These are phyloP conservation scores for sweet orange (Citrus sinensis) DNA, from an alignment of 345 rosid species.

Conservation along the genomic window DVS_A1.0 CM039167.1:7009001-7009500, in stretches of 20 bases:
- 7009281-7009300: slow-evolving; percentile 87
- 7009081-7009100: slow-evolving; percentile 85
- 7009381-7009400: neutral
- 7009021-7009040: slow-evolving; percentile 91
- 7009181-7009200: slow-evolving; percentile 11
- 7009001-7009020: slow-evolving; percentile 20
- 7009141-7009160: slow-evolving; percentile 5
- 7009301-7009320: slow-evolving; percentile 85
- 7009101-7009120: slow-evolving; percentile 79
- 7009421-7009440: slow-evolving; percentile 6
- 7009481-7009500: slow-evolving; percentile 85
- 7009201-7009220: slow-evolving; percentile 83
- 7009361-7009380: neutral
- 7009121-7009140: neutral
- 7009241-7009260: slow-evolving; percentile 85
- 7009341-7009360: slow-evolving; percentile 8
- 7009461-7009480: slow-evolving; percentile 43
- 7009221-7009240: slow-evolving; percentile 91
- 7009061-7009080: slow-evolving; percentile 90
- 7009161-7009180: slow-evolving; percentile 8
- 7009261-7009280: slow-evolving; percentile 87
- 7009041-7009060: slow-evolving; percentile 88
- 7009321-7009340: slow-evolving; percentile 72
- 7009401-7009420: neutral
- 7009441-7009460: slow-evolving; percentile 8